Evolutionary conservation across 768 basidiomycete species (phyloP), one percentile per base, ranked within the genome.

Genomic region (Xanthoconium stramineum): DNA sequence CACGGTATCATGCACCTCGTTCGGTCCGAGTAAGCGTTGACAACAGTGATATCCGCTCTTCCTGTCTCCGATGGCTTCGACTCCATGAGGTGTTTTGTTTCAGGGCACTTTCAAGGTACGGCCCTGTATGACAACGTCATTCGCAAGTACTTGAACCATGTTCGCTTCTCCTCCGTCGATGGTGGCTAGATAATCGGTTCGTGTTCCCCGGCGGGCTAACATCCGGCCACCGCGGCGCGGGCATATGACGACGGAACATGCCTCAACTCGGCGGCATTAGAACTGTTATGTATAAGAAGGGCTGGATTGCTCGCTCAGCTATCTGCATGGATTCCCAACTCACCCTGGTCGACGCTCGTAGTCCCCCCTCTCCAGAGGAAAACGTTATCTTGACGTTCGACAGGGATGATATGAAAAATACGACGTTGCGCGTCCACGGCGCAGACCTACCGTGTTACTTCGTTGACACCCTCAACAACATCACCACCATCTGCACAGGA

Each of bases 261-360:
- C 24, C 24, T 24, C 24, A 24, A 24, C 24, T 24, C 24, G 24
- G 49, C 13, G 30, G 50, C 29, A 37, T 39, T 47, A 51, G 38
- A 13, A 2, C 39, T n/a, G 19, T 11, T 13, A 11, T 0, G 32
- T 52, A 52, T 44, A 56, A 61, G 36, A 40, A 17, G 24, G 32
- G 6, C 32, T 13, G n/a, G n/a, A 14, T 19, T 36, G 3, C 6
- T 11, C 17, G 28, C 35, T 46, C 43, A 13, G 12, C n/a, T 17
- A 10, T 3, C 12, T 39, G 29, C 45, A 61, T 60, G 61, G 40
- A 58, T 3, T 64, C 61, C 28, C 65, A 61, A 36, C 52, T 67
- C 37, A 66, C 65, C 8, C 48, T 65, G 9, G 47, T 57, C 32
- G 49, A 66, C 40, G 5, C 42, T 13, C 3, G 2, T 12, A 5